Base-by-base conservation (phyloP, 1,139 yeast genomes). In the Nematodospora anomalae region DNA sequence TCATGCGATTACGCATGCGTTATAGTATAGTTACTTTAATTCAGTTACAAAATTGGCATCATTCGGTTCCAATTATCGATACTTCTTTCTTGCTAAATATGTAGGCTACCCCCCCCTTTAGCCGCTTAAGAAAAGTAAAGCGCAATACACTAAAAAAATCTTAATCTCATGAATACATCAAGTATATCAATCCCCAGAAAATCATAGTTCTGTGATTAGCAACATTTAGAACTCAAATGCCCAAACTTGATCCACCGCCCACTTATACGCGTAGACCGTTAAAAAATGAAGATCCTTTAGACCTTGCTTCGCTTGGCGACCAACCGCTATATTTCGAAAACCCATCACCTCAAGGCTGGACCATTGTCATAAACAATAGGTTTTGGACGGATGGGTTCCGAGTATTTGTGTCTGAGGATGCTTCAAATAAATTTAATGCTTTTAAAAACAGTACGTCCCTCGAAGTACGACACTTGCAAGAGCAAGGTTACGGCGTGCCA, bases 401-500 rank as follows among this genome's bases (percentile, higher is more conserved):
- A 25, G 30, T 44, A 14, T 44, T 42, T 34, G 42, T 40, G 0
- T 41, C 45, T 6, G 18, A 32, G n/a, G 47, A 44, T 32, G 33
- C 46, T 3, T 26, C 40, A 4, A 35, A 37, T 16, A 44, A 42
- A 30, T 44, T 36, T 22, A 21, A 34, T 4, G 41, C 33, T 9
- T 44, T 44, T 21, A 44, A 42, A 20, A 40, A 35, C 6, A 35
- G 27, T 10, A 33, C 18, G 8, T 24, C 31, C 11, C 40, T 34
- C 3, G 39, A 37, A 20, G 30, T 42, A 2, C 10, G 20, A 6
- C 37, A 39, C 3, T 30, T 44, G 16, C 42, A 40, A 32, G 18
- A 30, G 7, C 38, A 32, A 31, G 49, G 49, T 3, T 26, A 24
- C 11, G 49, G 46, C 1, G 25, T 45, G 3, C 49, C 49, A 3